These are phyloP conservation scores for Cladosporium sp. DNA, from an alignment of 2,329 filamentous ascomycete species.

Conservation along the genomic window DNA sequence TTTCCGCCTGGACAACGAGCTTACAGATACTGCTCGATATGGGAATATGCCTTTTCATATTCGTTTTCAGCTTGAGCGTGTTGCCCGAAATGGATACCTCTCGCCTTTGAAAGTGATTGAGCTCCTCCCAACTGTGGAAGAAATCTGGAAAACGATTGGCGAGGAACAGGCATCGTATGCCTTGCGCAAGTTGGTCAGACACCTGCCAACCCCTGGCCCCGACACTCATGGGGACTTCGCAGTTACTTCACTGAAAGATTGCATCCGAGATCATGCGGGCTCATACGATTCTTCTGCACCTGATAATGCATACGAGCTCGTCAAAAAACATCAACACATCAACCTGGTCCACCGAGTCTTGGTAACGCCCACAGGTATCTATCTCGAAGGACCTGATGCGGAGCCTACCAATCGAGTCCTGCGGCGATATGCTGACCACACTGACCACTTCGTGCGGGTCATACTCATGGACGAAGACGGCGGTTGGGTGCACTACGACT, in stretches of 20 bases:
- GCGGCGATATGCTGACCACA: slow-evolving; percentile 55
- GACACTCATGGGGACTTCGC: slow-evolving; percentile 38
- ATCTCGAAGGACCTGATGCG: slow-evolving; percentile 43
- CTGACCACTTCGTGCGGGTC: slow-evolving; percentile 62
- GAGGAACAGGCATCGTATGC: slow-evolving; percentile 34
- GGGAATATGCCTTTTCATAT: slow-evolving; percentile 45
- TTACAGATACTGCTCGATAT: slow-evolving; percentile 25
- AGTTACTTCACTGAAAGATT: slow-evolving; percentile 33
- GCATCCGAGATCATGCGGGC: slow-evolving; percentile 38
- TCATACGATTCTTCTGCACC: slow-evolving; percentile 23
- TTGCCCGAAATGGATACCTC: slow-evolving; percentile 59
- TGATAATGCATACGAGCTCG: slow-evolving; percentile 27
- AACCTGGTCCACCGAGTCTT: slow-evolving; percentile 30
- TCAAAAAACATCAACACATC: slow-evolving; percentile 28
- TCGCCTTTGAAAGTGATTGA: slow-evolving; percentile 47
- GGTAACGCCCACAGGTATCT: slow-evolving; percentile 36
- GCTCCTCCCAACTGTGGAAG: slow-evolving; percentile 42
- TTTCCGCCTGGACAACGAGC: slow-evolving; percentile 29
- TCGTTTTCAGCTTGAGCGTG: slow-evolving; percentile 56
- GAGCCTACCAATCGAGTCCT: slow-evolving; percentile 67
- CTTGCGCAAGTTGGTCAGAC: slow-evolving; percentile 47
- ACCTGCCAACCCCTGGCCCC: slow-evolving; percentile 51
- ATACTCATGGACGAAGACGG: slow-evolving; percentile 70
- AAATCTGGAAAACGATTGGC: slow-evolving; percentile 25
- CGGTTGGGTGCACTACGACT: slow-evolving; percentile 54